Evolutionary conservation across 1,284 basidiomycete genomes (phyloP), one percentile per base, ranked within the genome.

Genomic region (Schizophyllum amplum): DNA sequence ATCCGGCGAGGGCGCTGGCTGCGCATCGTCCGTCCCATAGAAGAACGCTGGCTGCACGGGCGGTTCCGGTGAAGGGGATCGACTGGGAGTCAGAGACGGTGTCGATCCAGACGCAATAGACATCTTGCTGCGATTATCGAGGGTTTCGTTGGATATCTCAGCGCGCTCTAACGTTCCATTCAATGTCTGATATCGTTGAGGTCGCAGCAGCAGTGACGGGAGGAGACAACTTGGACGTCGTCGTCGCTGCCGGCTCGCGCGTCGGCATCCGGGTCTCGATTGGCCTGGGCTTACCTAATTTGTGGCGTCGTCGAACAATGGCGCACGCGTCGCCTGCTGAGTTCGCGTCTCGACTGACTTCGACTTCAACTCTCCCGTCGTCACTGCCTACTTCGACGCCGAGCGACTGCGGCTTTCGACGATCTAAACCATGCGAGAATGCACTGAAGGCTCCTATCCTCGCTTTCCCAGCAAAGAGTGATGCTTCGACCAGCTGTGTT

Each of bases 11-110:
- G 77, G 79, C 1, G 78, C 78, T 0, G 81, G 66, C 25, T 81
- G 78, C 1, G 75, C 69, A 49, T 75, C 74, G 24, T 82, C 78
- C 24, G 75, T 68, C 47, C 81, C 80, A 66, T 90, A 92, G 69
- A 92, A 92, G 67, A 90, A 88, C 69, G 91, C 87, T 48, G 90
- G 90, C 65, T 92, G 90, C 1, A 80, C 75, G 22, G 75, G 75
- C 49, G 74, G 77, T 55, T 70, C 66, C 5, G 81, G 81, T 20
- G 61, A 59, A 27, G 61, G 23, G 33, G 61, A 59, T 52, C 57
- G 55, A 49, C 53, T 56, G 53, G 55, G 56, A 25, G 61, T 60
- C 53, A 60, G 53, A 33, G 60, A 58, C 42, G 61, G 33, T 42
- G 33, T 42, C 33, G 33, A 42, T 42, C 33, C 33, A 17, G 33